These are phyloP conservation scores for Populus hybrid DNA, from an alignment of 441 rosid genomes.

Conservation along the genomic window DNA sequence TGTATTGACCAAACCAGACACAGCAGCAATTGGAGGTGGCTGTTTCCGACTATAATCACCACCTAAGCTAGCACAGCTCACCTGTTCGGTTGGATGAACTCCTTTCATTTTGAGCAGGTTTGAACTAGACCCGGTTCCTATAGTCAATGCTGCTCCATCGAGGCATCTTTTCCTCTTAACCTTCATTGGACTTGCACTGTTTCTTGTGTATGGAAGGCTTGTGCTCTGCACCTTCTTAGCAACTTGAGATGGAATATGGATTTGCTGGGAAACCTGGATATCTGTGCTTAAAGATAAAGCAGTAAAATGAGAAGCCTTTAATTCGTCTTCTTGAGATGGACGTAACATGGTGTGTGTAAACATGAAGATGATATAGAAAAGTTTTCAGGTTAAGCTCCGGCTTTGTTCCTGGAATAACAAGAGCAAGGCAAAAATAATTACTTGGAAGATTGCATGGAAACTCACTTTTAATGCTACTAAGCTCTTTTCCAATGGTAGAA, in stretches of 20 bases:
- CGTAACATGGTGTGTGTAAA: background rate
- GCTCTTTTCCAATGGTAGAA: too few species aligned
- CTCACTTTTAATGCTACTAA: too few species aligned
- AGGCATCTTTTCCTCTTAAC: constrained; percentile 1
- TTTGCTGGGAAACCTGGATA: background rate
- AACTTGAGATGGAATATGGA: background rate
- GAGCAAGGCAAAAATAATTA: background rate
- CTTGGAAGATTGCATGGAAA: background rate
- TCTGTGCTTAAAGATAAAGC: constrained; percentile 17
- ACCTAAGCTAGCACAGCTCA: background rate
- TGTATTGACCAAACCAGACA: background rate
- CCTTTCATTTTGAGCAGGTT: background rate
- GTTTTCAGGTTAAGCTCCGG: background rate
- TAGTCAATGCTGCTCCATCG: constrained; percentile 3
- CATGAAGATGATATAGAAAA: background rate
- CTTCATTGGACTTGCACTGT: background rate
- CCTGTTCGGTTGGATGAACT: background rate
- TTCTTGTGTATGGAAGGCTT: background rate
- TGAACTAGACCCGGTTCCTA: background rate
- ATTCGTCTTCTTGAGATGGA: background rate
- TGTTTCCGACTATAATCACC: background rate
- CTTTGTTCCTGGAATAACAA: background rate
- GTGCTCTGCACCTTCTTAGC: background rate
- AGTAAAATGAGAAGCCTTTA: background rate
- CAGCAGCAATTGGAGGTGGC: background rate